Conservation (phyloP, 192 early-diverging fungal species). For the Lobulomyces angularis region DNA sequence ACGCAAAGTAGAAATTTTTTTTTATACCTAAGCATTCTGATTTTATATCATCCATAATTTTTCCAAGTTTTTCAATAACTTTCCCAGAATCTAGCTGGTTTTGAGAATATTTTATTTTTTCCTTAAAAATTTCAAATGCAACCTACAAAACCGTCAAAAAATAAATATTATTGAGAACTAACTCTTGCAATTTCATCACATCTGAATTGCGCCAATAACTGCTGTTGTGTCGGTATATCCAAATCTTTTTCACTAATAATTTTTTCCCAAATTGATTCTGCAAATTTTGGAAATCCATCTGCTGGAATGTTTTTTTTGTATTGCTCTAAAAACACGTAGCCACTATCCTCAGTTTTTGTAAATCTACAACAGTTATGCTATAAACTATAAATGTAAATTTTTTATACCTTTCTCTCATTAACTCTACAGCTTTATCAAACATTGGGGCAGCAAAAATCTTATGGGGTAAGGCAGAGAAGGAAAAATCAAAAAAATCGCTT, state of each 20-base stretch:
- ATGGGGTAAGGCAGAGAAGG: conserved; percentile 81
- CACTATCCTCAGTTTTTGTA: conserved; percentile 44
- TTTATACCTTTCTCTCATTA: conserved; percentile 50
- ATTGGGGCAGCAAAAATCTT: conserved; percentile 72
- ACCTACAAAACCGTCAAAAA: conserved; percentile 11
- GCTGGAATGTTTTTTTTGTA: conserved; percentile 90
- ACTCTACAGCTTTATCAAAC: conserved; percentile 59
- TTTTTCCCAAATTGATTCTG: conserved; percentile 88
- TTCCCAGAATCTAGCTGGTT: conserved; percentile 65
- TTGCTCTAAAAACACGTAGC: conserved; percentile 71
- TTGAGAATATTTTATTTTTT: conserved; percentile 46
- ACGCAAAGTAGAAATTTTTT: conserved; percentile 1
- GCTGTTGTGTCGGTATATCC: conserved; percentile 96
- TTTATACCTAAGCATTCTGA: conserved; percentile 17
- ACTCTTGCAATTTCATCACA: conserved; percentile 89
- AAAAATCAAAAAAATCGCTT: conserved; percentile 82
- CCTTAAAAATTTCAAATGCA: conserved; percentile 59
- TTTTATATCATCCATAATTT: conserved; percentile 42
- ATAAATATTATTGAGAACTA: conserved; percentile 1
- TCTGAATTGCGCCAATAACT: conserved; percentile 92
- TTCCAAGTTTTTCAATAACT: conserved; percentile 65
- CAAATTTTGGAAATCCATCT: conserved; percentile 90
- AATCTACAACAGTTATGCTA: conserved; percentile 37
- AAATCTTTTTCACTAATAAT: conserved; percentile 89
- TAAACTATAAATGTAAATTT: conserved; percentile 1